Evolutionary conservation across 2,329 filamentous ascomycete genomes (phyloP).

Genomic region (Amphichorda felina): DNA sequence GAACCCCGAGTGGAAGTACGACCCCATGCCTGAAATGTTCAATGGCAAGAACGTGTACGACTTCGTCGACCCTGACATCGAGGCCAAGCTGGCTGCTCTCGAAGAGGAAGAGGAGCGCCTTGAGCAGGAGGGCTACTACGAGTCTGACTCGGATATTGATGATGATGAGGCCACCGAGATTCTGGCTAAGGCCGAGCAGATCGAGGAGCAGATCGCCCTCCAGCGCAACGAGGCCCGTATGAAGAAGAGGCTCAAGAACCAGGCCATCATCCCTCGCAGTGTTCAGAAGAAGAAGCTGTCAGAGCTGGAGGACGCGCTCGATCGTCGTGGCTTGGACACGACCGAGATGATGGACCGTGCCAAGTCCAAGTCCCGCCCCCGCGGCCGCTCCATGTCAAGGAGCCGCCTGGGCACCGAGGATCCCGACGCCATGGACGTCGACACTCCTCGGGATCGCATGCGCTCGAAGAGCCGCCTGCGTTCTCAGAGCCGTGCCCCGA

Average conservation of each 20-base stretch:
- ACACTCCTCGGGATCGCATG: constrained; percentile 47
- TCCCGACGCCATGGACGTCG: constrained; percentile 66
- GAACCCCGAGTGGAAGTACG: constrained; percentile 88
- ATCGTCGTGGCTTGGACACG: constrained; percentile 77
- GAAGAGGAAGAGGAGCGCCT: constrained; percentile 94
- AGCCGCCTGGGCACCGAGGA: constrained; percentile 52
- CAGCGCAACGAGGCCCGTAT: constrained; percentile 92
- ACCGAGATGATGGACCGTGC: constrained; percentile 62
- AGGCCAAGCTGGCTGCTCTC: constrained; percentile 77
- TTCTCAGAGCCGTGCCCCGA: constrained; percentile 58
- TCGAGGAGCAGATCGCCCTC: constrained; percentile 85
- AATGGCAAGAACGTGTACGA: constrained; percentile 97
- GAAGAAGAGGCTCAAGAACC: constrained; percentile 96
- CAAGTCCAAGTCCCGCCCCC: constrained; percentile 48
- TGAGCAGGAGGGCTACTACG: constrained; percentile 86
- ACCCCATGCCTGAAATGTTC: constrained; percentile 87
- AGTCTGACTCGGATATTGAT: constrained; percentile 70
- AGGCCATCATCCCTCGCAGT: constrained; percentile 80
- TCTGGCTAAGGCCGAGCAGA: constrained; percentile 77
- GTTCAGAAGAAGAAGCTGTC: constrained; percentile 71
- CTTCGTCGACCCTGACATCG: constrained; percentile 94
- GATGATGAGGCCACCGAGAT: constrained; percentile 84
- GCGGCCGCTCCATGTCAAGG: constrained; percentile 59
- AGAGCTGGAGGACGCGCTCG: constrained; percentile 76
- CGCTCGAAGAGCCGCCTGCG: constrained; percentile 56